Conservation (phyloP, 768 basidiomycete genomes). For the Boletus huronensis region DNA sequence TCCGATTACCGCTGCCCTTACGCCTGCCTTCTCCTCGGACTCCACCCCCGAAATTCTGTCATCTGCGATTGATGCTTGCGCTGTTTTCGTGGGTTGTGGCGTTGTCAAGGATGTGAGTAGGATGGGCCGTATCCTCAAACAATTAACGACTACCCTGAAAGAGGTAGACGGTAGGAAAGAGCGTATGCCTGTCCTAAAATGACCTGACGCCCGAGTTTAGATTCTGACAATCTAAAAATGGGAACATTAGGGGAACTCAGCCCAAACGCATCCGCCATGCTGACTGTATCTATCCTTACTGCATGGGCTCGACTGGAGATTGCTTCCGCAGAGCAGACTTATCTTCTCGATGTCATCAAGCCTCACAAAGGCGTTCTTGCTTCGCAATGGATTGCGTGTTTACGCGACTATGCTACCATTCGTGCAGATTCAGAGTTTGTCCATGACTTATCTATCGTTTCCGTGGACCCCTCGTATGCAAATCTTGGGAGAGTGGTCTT, state of each 20-base stretch:
- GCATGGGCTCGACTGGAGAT: constrained; percentile 95
- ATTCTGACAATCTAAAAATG: constrained; percentile 76
- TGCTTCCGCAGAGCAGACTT: constrained; percentile 67
- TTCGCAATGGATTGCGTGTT: constrained; percentile 80
- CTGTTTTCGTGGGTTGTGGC: constrained; percentile 92
- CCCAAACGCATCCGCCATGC: constrained; percentile 93
- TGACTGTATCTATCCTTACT: constrained; percentile 86
- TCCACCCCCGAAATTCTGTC: constrained; percentile 94
- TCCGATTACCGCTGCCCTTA: constrained; percentile 94
- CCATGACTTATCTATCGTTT: constrained; percentile 69
- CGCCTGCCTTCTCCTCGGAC: constrained; percentile 93
- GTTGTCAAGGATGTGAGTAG: constrained; percentile 84
- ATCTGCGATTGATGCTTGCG: constrained; percentile 89
- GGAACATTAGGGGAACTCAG: constrained; percentile 86
- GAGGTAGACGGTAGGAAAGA: constrained; percentile 73
- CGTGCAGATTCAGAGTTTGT: constrained; percentile 85
- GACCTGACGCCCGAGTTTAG: constrained; percentile 39
- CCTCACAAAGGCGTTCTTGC: constrained; percentile 75
- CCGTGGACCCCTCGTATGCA: constrained; percentile 79
- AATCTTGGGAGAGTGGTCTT: constrained; percentile 89
- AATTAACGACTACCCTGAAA: constrained; percentile 82
- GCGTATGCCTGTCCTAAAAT: not conserved
- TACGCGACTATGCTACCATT: constrained; percentile 91
- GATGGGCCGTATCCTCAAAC: constrained; percentile 93
- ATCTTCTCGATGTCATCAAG: constrained; percentile 76